Percentiles rank a stretch among this genome's conserved stretches.
Conservation (phyloP, 108 stramenopile species). For the Pseudonitzschia multiseries region DNA sequence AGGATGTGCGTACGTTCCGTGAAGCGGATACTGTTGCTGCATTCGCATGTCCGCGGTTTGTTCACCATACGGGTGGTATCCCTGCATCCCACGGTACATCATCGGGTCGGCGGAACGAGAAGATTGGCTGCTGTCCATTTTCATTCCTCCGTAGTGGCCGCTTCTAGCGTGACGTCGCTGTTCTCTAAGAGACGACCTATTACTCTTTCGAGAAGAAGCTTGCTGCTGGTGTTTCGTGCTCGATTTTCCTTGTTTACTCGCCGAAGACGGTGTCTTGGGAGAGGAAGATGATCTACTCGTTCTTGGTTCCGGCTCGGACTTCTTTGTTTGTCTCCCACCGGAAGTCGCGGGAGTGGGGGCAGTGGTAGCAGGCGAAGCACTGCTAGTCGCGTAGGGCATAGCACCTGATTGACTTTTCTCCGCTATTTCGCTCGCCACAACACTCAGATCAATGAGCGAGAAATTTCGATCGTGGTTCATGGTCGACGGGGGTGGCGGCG, state of each 20-base stretch:
- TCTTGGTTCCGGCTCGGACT: conserved; percentile 2
- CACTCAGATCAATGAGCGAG: conserved; percentile 65
- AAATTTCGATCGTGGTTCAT: conserved; percentile 74
- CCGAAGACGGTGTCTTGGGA: neutral
- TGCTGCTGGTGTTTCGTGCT: conserved; percentile 4
- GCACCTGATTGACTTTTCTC: conserved; percentile 13
- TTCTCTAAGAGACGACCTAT: neutral
- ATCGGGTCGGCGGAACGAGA: conserved; percentile 14
- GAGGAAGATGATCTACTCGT: neutral
- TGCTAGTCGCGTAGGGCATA: neutral
- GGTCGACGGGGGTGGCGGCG: conserved; percentile 67
- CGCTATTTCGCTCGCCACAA: conserved; percentile 57
- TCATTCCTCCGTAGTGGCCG: conserved; percentile 18
- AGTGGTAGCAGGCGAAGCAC: neutral
- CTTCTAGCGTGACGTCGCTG: neutral
- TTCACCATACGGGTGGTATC: conserved; percentile 20
- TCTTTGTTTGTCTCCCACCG: conserved; percentile 10
- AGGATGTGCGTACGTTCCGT: conserved; percentile 7
- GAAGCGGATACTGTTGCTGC: conserved; percentile 19
- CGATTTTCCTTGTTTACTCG: neutral
- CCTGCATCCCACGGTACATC: conserved; percentile 28
- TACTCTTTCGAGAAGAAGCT: neutral
- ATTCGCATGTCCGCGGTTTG: conserved; percentile 26
- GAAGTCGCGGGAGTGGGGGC: neutral
- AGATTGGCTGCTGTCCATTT: conserved; percentile 13